Evolutionary conservation across 306 rosid species (phyloP).

Genomic region (Cucumis sativus): Cucumber_9930_V3 NC_026660.2:1606001-1606500

Average conservation of each 20-base stretch:
- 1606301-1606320: conserved; percentile 61
- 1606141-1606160: conserved; percentile 57
- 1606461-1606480: conserved; percentile 25
- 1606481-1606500: conserved; percentile 28
- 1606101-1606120: conserved; percentile 69
- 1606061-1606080: conserved; percentile 57
- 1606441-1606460: conserved; percentile 23
- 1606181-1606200: conserved; percentile 55
- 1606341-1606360: conserved; percentile 70
- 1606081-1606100: conserved; percentile 57
- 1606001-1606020: conserved; percentile 56
- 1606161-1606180: conserved; percentile 64
- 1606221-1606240: conserved; percentile 63
- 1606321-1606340: conserved; percentile 79
- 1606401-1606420: conserved; percentile 60
- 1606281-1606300: conserved; percentile 79
- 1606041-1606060: conserved; percentile 92
- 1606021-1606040: conserved; percentile 51
- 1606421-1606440: conserved; percentile 23
- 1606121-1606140: conserved; percentile 50
- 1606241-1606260: conserved; percentile 73
- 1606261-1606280: conserved; percentile 84
- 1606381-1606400: conserved; percentile 94
- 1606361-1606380: conserved; percentile 86
- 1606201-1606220: conserved; percentile 73